phyloP scores from a whole-genome alignment of 2,329 filamentous ascomycete species.

The Orbilia brochopaga region DNA sequence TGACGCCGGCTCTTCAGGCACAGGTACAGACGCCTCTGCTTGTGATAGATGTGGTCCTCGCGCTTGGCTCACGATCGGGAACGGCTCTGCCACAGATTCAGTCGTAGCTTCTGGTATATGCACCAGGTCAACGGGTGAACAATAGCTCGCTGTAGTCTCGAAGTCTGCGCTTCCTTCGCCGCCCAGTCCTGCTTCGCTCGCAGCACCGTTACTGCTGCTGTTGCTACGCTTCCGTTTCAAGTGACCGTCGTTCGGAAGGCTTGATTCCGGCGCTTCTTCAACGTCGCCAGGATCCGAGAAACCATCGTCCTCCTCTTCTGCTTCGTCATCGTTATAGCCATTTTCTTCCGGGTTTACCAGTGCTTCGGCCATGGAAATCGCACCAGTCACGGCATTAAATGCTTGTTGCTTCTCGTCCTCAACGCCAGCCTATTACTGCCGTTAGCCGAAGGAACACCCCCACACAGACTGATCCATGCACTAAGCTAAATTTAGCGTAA shows the following conservation, averaged over 20 bases:
- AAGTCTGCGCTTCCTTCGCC: not conserved
- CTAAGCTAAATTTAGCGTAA: constrained; percentile 9
- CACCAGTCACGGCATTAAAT: constrained; percentile 42
- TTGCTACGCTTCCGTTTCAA: constrained; percentile 47
- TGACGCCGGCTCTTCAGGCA: not conserved
- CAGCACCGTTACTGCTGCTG: not conserved
- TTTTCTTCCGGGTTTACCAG: constrained; percentile 42
- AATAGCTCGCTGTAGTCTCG: constrained; percentile 11
- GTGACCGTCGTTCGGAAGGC: constrained; percentile 15
- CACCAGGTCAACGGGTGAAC: constrained; percentile 45
- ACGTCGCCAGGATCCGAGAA: constrained; percentile 6
- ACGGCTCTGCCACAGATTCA: constrained; percentile 18
- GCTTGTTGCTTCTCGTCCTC: constrained; percentile 42
- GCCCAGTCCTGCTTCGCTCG: constrained; percentile 7
- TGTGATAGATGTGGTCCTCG: constrained; percentile 10
- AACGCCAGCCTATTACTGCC: constrained; percentile 35
- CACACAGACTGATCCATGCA: not conserved
- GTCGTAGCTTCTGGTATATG: constrained; percentile 14
- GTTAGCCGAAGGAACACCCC: constrained; percentile 32
- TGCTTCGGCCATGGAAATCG: constrained; percentile 46
- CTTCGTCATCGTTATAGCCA: constrained; percentile 3
- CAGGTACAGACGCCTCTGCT: not conserved
- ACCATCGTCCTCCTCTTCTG: not conserved
- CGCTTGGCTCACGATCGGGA: constrained; percentile 33
- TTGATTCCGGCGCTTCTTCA: constrained; percentile 14